Base-by-base conservation (phyloP, 371 early-diverging fungal genomes). In the Mucor plumbeus region DNA sequence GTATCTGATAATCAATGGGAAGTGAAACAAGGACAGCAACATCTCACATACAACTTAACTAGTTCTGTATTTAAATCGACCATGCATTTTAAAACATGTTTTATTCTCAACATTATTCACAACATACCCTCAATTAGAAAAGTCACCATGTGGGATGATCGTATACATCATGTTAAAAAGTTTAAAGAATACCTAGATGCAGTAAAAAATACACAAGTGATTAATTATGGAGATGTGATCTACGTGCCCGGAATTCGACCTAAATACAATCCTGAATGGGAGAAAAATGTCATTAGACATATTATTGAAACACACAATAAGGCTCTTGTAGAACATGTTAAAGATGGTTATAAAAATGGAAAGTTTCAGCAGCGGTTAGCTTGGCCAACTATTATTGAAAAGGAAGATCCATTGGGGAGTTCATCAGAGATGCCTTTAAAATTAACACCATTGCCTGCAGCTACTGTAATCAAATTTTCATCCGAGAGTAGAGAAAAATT, bases 81-180 rank as follows among this genome's bases (percentile, higher is more conserved):
- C 14, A 79, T 86, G 71, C 73, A 83, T 38, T 86, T 82, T 70
- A 86, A 86, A 33, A 73, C 74, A 63, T 57, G 68, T 15, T 86
- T 86, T 44, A 67, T 86, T 0, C 67, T 79, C 40, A 67, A 87
- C 38, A 36, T 76, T 1, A 39, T 85, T 3, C 21, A 64, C 10
- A 75, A 62, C 9, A 68, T 85, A 39, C 78, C 82, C 15, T 73
- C 72, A 1, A 47, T 86, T 7, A 38, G 55, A 3, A 50, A 73
- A 0, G 66, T 89, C 4, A 36, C 34, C 31, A 85, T 89, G 87
- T 89, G 87, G 86, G 89, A 89, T 57, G 89, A 89, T 53, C 85
- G 89, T 10, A 33, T 63, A 0, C 65, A 73, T 38, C 88, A 89
- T 54, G 78, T 81, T 17, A 63, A 61, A 31, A 48, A 54, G 6